Evolutionary conservation across 2,329 filamentous ascomycete species (phyloP).

Genomic region (Trichoderma hamatum): DNA sequence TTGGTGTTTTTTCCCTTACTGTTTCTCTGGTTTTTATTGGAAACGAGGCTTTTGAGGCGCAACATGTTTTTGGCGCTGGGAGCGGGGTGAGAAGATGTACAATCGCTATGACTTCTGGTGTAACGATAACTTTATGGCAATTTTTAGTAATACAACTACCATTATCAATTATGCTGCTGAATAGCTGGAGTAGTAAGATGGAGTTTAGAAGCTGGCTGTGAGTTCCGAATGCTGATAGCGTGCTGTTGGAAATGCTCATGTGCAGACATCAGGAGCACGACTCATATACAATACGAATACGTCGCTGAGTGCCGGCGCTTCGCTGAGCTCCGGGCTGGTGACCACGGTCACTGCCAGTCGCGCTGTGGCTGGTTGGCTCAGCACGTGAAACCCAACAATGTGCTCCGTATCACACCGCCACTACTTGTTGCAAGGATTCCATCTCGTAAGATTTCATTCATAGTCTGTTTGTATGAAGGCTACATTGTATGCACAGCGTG

Average conservation of each 20-base stretch:
- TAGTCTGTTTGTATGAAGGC: not conserved
- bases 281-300: constrained; percentile 12
- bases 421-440: not conserved
- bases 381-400: constrained; percentile 15
- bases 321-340: constrained; percentile 1
- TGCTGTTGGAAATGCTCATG: not conserved
- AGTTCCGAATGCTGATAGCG: not conserved
- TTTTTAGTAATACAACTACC: not conserved
- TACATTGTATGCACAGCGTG: not conserved
- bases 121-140: constrained; percentile 2
- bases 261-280: not conserved
- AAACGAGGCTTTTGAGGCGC: not conserved
- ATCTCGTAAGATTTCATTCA: constrained; percentile 3
- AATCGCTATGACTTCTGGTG: constrained; percentile 7
- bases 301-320: not conserved
- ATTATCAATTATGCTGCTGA: not conserved
- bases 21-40: not conserved
- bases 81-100: not conserved
- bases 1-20: not conserved
- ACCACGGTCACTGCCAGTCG: not conserved
- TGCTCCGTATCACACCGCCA: constrained; percentile 18
- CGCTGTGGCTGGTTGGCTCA: constrained; percentile 4
- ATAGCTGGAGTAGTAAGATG: not conserved
- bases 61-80: not conserved
- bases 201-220: not conserved